Percentiles rank a stretch among this genome's conserved stretches.
Evolutionary conservation across 2,329 filamentous ascomycete genomes (phyloP).

Genomic region (Colletotrichum lini): DNA sequence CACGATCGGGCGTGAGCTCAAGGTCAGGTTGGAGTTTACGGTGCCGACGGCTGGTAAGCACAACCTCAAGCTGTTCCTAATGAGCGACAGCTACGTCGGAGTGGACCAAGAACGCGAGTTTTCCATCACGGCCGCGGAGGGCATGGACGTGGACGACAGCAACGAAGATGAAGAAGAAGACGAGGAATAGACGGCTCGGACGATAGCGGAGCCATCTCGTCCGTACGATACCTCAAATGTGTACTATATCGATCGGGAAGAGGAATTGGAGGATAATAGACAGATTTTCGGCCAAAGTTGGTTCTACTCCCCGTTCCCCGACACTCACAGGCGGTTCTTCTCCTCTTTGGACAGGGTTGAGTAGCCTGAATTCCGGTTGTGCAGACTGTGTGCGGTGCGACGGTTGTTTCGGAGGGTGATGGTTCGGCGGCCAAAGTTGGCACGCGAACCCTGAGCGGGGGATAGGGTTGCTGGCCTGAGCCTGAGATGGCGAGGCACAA

Average conservation of each 20-base stretch:
- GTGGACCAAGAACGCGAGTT: constrained; percentile 97
- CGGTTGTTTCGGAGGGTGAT: constrained; percentile 47
- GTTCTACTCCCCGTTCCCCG: constrained; percentile 7
- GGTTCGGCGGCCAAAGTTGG: constrained; percentile 31
- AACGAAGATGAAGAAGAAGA: constrained; percentile 86
- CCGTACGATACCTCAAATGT: constrained; percentile 34
- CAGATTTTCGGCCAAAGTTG: constrained; percentile 25
- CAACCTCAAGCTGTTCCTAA: constrained; percentile 90
- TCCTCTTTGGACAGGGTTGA: constrained; percentile 48
- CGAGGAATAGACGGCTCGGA: constrained; percentile 55
- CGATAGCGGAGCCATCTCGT: constrained; percentile 25
- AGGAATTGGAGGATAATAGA: constrained; percentile 39
- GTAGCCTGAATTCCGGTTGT: constrained; percentile 50
- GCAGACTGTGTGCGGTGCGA: constrained; percentile 48
- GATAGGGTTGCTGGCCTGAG: constrained; percentile 3
- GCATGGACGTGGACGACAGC: constrained; percentile 94
- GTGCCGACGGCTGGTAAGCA: constrained; percentile 88
- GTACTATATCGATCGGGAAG: constrained; percentile 40
- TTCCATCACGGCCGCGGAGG: constrained; percentile 86
- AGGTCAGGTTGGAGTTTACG: constrained; percentile 88
- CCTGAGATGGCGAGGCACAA: constrained; percentile 8
- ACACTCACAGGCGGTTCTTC: constrained; percentile 26
- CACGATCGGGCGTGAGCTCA: constrained; percentile 84
- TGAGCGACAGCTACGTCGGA: constrained; percentile 97
- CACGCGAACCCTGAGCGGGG: constrained; percentile 13